A percentile compares a stretch with the other conserved stretches of the same genome.
These are phyloP conservation scores for Geranium rotundifolium DNA, from an alignment of 345 rosid genomes.

Conservation along the genomic window DNA sequence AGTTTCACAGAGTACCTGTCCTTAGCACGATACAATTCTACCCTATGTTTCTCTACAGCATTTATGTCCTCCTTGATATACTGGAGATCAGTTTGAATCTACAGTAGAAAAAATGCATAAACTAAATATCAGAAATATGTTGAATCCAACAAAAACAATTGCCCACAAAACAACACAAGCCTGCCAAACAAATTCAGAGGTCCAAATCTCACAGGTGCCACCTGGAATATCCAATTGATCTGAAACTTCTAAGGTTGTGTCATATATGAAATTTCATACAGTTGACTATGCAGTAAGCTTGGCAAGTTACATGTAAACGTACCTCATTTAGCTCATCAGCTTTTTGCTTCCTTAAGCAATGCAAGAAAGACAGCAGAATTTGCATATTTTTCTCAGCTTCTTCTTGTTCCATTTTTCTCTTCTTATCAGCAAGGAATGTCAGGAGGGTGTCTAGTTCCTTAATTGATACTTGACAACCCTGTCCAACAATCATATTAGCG, in stretches of 20 bases:
- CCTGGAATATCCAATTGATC: too few relatives aligned
- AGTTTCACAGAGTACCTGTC: slow-evolving; percentile 71
- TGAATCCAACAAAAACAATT: neutral
- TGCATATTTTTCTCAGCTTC: slow-evolving; percentile 99
- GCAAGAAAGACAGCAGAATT: slow-evolving; percentile 80
- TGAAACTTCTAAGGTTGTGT: too few relatives aligned
- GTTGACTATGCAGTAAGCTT: neutral
- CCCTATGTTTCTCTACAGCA: slow-evolving; percentile 80
- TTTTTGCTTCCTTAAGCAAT: slow-evolving; percentile 75
- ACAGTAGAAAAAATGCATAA: slow-evolving; percentile 11
- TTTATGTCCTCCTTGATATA: slow-evolving; percentile 83
- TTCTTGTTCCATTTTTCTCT: slow-evolving; percentile 95
- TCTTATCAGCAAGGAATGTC: slow-evolving; percentile 68
- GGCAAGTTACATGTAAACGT: slow-evolving; percentile 5
- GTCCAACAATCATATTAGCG: slow-evolving; percentile 17
- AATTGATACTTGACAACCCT: slow-evolving; percentile 87
- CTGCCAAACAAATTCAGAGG: neutral
- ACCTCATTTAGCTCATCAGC: slow-evolving; percentile 89
- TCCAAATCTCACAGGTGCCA: too few relatives aligned
- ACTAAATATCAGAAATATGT: neutral
- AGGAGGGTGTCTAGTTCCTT: slow-evolving; percentile 80
- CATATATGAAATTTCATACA: neutral
- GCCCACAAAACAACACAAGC: neutral
- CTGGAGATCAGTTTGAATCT: slow-evolving; percentile 82
- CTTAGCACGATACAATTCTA: slow-evolving; percentile 70